phyloP scores from a whole-genome alignment of 2,329 filamentous ascomycete genomes.

The Fusarium dlaminii region DNA sequence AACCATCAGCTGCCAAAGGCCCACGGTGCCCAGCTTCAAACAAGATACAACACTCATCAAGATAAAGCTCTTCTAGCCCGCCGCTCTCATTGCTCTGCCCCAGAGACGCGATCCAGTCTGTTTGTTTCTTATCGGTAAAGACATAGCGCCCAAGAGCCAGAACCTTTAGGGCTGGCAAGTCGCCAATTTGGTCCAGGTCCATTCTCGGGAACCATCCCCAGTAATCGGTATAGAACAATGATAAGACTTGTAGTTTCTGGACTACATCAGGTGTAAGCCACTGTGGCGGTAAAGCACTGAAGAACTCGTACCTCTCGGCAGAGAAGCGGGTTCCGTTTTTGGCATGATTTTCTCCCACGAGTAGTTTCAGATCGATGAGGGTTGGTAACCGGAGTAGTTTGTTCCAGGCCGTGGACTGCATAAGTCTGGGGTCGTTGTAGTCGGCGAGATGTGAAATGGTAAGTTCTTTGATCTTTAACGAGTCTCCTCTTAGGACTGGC shows the following conservation, averaged over 20 bases:
- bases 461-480: background rate
- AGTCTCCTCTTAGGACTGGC: fast-evolving
- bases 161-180: constrained; percentile 49
- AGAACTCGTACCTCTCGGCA: constrained; percentile 2
- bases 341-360: background rate
- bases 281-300: constrained; percentile 6
- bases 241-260: constrained; percentile 45
- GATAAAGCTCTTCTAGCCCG: constrained; percentile 49
- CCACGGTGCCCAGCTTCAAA: fast-evolving
- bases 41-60: constrained; percentile 53
- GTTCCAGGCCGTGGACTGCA: background rate
- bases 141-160: constrained; percentile 52
- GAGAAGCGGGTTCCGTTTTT: fast-evolving
- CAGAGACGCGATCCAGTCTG: constrained; percentile 55
- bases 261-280: constrained; percentile 27
- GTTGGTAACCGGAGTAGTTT: background rate
- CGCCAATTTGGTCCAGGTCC: constrained; percentile 39
- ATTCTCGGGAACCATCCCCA: constrained; percentile 51
- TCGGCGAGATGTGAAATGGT: constrained; percentile 1
- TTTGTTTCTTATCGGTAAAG: constrained; percentile 54
- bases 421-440: background rate
- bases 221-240: constrained; percentile 47
- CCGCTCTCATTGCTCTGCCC: fast-evolving
- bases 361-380: background rate
- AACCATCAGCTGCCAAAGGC: background rate